phyloP scores from a whole-genome alignment of 257 asterid genomes.

The Penstemon barbatus region DNA sequence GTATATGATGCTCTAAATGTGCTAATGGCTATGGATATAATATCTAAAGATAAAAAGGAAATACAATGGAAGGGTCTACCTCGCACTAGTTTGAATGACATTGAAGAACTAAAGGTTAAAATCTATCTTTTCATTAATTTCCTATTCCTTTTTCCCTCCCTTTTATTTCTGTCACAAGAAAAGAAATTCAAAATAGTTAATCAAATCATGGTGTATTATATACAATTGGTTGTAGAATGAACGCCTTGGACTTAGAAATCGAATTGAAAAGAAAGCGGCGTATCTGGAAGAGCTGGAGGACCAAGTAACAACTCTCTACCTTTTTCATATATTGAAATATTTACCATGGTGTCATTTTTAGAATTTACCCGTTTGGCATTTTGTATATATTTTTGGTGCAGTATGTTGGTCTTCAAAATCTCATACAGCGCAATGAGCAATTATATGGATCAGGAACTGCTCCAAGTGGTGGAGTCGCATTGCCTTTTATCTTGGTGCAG shows the following conservation, averaged over 20 bases:
- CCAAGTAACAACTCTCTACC: slow-evolving; percentile 55
- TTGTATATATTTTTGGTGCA: slow-evolving; percentile 30
- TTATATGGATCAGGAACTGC: slow-evolving; percentile 82
- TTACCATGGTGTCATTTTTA: slow-evolving; percentile 5
- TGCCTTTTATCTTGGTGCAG: slow-evolving; percentile 98
- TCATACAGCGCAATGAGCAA: slow-evolving; percentile 77
- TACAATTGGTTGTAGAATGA: slow-evolving; percentile 59
- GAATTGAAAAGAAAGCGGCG: slow-evolving; percentile 87
- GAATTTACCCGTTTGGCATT: background rate
- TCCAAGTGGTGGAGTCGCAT: slow-evolving; percentile 95
- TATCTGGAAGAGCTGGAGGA: slow-evolving; percentile 92
- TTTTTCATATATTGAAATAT: slow-evolving; percentile 17
- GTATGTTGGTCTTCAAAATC: slow-evolving; percentile 84
- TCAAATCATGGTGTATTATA: slow-evolving; percentile 12
- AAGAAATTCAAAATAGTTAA: slow-evolving; percentile 12
- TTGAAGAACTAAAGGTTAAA: slow-evolving; percentile 79
- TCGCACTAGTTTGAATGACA: slow-evolving; percentile 78
- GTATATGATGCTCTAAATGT: slow-evolving; percentile 88
- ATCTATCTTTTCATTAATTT: slow-evolving; percentile 8
- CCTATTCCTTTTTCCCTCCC: slow-evolving; percentile 8
- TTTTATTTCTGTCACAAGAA: slow-evolving; percentile 8
- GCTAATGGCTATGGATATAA: slow-evolving; percentile 86
- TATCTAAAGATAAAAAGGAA: slow-evolving; percentile 94
- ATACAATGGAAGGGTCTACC: slow-evolving; percentile 99
- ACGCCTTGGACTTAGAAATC: slow-evolving; percentile 66